Conservation (phyloP, 495 filamentous ascomycete genomes). For the Mytilinidion resinicola region DNA sequence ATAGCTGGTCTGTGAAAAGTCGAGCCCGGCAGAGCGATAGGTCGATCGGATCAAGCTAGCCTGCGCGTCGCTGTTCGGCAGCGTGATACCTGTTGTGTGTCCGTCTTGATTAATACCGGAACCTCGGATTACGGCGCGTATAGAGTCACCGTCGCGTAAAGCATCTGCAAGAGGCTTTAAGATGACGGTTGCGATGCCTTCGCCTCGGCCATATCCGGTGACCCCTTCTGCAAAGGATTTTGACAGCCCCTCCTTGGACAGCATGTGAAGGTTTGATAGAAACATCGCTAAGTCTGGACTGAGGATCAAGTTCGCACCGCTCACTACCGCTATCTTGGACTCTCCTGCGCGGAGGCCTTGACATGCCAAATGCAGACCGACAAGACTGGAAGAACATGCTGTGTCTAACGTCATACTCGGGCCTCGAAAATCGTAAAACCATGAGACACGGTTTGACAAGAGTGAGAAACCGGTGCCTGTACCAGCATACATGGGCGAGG, state of each 20-base stretch:
- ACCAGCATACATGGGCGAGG: not conserved
- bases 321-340: constrained; percentile 34
- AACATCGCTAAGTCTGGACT: not conserved
- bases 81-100: constrained; percentile 31
- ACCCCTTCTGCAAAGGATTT: constrained; percentile 20
- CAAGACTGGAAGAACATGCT: constrained; percentile 25
- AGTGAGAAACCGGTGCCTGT: constrained; percentile 6
- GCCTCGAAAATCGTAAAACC: constrained; percentile 17
- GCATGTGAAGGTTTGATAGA: constrained; percentile 9
- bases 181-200: constrained; percentile 34
- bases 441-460: constrained; percentile 14
- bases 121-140: constrained; percentile 39
- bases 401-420: constrained; percentile 17
- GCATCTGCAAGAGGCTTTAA: constrained; percentile 38
- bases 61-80: constrained; percentile 10
- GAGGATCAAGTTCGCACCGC: constrained; percentile 43
- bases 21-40: constrained; percentile 22
- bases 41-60: not conserved
- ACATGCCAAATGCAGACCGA: constrained; percentile 31
- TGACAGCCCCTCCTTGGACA: constrained; percentile 4
- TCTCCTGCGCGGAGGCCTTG: constrained; percentile 17
- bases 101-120: constrained; percentile 34
- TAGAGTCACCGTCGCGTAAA: constrained; percentile 33
- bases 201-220: constrained; percentile 18
- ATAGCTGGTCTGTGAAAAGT: constrained; percentile 17